A percentile compares a stretch with the other conserved stretches of the same genome.
Evolutionary conservation across 495 filamentous ascomycete species (phyloP).

Genomic region (Rostrohypoxylon terebratum): DNA sequence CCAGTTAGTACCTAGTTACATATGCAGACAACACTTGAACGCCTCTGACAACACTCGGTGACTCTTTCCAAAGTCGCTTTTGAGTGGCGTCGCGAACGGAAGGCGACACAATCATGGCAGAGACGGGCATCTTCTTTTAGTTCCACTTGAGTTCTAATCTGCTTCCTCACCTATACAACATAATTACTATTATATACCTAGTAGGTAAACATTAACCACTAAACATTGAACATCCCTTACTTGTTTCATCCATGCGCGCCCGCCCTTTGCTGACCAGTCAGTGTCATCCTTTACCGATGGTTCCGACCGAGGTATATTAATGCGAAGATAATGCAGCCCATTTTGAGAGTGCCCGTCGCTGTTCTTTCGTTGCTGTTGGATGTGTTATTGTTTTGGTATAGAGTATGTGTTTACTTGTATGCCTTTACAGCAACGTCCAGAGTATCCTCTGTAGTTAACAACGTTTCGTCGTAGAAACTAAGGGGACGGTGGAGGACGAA

Average conservation of each 20-base stretch:
- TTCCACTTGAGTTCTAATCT: too few species aligned
- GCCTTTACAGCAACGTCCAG: not conserved
- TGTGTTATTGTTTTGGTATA: slow-evolving; percentile 72
- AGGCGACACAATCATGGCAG: slow-evolving; percentile 29
- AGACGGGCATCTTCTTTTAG: slow-evolving; percentile 19
- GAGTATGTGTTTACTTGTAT: slow-evolving; percentile 57
- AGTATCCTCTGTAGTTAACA: slow-evolving; percentile 6
- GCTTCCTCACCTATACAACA: too few species aligned
- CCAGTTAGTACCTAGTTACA: too few species aligned
- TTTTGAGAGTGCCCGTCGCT: slow-evolving; percentile 57
- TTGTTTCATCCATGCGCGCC: not conserved
- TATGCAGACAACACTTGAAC: not conserved
- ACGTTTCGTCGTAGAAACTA: slow-evolving; percentile 59
- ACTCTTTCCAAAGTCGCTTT: slow-evolving; percentile 5
- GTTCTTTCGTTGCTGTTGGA: slow-evolving; percentile 69
- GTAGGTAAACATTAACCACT: too few species aligned
- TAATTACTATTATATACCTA: too few species aligned
- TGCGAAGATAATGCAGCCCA: slow-evolving; percentile 47
- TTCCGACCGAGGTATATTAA: slow-evolving; percentile 26
- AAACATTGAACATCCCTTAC: slow-evolving; percentile 1
- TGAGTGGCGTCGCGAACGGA: slow-evolving; percentile 22
- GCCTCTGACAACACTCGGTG: not conserved
- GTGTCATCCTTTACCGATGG: slow-evolving; percentile 15
- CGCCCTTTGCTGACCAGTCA: slow-evolving; percentile 13
- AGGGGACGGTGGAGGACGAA: slow-evolving; percentile 66